These are phyloP conservation scores for Cercospora zeae-maydis DNA, from an alignment of 2,329 filamentous ascomycete species.

Conservation along the genomic window DNA sequence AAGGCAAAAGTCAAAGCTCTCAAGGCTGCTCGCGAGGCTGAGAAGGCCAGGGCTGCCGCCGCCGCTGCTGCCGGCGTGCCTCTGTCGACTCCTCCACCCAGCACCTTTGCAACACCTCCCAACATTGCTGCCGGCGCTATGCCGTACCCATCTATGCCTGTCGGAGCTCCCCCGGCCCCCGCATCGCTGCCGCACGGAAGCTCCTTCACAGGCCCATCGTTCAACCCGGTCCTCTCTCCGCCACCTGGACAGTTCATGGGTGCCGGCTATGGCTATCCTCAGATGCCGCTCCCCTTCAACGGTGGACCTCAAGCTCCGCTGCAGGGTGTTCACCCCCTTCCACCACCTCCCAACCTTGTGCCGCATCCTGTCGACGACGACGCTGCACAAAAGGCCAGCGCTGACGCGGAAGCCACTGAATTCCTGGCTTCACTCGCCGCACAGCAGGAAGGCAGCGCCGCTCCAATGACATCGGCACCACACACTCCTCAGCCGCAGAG, in stretches of 20 bases:
- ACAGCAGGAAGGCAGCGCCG: background rate
- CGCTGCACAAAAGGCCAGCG: background rate
- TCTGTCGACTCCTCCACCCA: background rate
- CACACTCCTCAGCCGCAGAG: background rate
- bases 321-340: background rate
- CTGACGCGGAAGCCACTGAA: background rate
- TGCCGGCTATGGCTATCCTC: background rate
- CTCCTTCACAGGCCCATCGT: background rate
- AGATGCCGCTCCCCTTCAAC: background rate
- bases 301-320: background rate
- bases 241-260: background rate
- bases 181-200: background rate
- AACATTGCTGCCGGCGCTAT: background rate
- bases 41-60: conserved; percentile 7
- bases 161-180: background rate
- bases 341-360: background rate
- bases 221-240: background rate
- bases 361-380: background rate
- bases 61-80: background rate
- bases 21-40: conserved; percentile 1
- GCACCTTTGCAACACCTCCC: background rate
- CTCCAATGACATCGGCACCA: background rate
- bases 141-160: background rate
- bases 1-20: background rate
- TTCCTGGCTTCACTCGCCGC: background rate